phyloP scores from a whole-genome alignment of 768 basidiomycete genomes.

The Tephrocybe sp. region DNA sequence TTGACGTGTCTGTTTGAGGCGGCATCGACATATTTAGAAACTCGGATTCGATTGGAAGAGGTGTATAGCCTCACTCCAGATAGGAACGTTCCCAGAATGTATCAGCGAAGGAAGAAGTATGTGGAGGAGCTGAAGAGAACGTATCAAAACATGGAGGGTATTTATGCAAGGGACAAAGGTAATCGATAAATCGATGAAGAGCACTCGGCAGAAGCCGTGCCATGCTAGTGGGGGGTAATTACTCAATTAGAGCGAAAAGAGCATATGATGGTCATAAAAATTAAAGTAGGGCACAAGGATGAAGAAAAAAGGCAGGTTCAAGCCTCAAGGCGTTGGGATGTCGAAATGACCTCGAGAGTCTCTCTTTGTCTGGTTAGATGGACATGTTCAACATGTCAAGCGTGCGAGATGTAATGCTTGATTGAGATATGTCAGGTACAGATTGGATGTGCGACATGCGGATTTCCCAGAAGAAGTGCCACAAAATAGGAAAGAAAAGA shows the following conservation, averaged over 20 bases:
- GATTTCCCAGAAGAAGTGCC: too few relatives aligned
- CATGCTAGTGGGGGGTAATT: not conserved
- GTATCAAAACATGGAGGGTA: not conserved
- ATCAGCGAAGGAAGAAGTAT: not conserved
- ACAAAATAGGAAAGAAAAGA: too few relatives aligned
- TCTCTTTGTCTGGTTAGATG: not conserved
- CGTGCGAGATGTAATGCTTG: not conserved
- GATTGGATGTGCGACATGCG: too few relatives aligned
- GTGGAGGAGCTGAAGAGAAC: not conserved
- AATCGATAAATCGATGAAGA: not conserved
- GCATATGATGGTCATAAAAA: too few relatives aligned
- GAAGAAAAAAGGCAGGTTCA: not conserved
- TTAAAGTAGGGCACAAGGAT: not conserved
- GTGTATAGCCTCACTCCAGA: conserved; percentile 8
- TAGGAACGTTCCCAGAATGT: not conserved
- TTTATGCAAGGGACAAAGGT: not conserved
- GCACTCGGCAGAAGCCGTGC: not conserved
- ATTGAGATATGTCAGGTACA: too few relatives aligned
- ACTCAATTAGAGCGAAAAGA: not conserved
- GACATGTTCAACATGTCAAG: not conserved
- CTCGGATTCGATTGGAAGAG: conserved; percentile 10
- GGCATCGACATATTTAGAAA: conserved; percentile 9
- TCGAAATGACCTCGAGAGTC: not conserved
- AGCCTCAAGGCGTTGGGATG: not conserved
- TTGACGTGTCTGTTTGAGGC: not conserved